Conservation (phyloP, 352 stramenopile species). For the Discostella stelligera region DNA sequence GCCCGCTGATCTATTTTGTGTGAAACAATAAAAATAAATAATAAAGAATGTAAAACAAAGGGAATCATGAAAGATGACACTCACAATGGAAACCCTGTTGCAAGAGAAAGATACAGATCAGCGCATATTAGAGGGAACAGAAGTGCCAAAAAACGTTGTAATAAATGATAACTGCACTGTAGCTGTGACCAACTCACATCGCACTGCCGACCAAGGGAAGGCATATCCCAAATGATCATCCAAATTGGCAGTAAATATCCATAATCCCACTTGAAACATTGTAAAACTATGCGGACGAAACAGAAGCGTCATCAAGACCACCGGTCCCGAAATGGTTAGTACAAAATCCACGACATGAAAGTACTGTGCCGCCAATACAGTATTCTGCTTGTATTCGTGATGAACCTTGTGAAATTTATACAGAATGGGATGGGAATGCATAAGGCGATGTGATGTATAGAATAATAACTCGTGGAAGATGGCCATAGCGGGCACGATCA, state of each 20-base stretch:
- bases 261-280: constrained; percentile 40
- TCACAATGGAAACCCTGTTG: constrained; percentile 33
- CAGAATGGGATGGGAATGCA: constrained; percentile 31
- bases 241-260: constrained; percentile 40
- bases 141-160: background rate
- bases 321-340: constrained; percentile 27
- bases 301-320: constrained; percentile 13
- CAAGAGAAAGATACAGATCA: background rate
- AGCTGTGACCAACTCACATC: constrained; percentile 11
- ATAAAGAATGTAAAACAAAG: background rate
- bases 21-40: background rate
- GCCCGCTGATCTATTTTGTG: background rate
- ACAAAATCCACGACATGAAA: constrained; percentile 40
- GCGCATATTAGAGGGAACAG: background rate
- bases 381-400: constrained; percentile 51
- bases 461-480: constrained; percentile 50
- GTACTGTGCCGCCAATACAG: constrained; percentile 27
- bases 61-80: background rate
- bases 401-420: constrained; percentile 50
- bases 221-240: constrained; percentile 50
- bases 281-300: constrained; percentile 31
- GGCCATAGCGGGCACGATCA: constrained; percentile 9
- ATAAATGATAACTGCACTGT: no score
- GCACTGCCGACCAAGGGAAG: constrained; percentile 39
- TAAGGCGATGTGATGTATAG: constrained; percentile 34